Base-by-base conservation (phyloP, 1,284 basidiomycete genomes). In the Ceratobasidium sp. region DNA sequence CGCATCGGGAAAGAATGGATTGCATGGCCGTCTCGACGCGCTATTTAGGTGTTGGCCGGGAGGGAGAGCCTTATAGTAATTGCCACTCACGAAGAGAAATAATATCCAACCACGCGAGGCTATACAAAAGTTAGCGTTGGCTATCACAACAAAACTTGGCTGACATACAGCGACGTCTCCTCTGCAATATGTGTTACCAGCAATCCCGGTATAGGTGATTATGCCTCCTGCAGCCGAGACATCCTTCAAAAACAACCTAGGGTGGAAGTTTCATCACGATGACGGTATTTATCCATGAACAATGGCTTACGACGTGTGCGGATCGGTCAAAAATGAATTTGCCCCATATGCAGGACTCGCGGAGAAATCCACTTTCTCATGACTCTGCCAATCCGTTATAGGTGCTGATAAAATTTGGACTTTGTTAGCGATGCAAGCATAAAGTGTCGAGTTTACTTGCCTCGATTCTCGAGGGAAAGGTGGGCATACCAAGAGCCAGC, bases 331-430 rank as follows among this genome's bases (percentile, higher is more conserved):
- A 12, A 16, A 23, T 11, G 62, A 64, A 44, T 73, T 73, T 18
- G 64, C 72, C 18, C 72, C 72, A 21, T 51, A 64, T 1, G 72
- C 72, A n/a, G 72, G 72, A 25, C 38, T 38, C 2, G 5, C 28
- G 21, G 62, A 67, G 25, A n/a, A 73, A 40, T 60, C 48, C 18
- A 59, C 63, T 40, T 61, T 66, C 21, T 73, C 72, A 38, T 73
- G 30, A 18, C 63, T 49, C 33, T 59, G 54, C 72, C 72, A 73
- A 59, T 73, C 72, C 16, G 33, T 60, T 16, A 73, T 64, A 6
- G 60, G 64, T 3, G 54, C 63, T 62, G 23, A 48, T 21, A 21
- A 21, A n/a, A 21, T 48, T 48, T 48, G 46, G 46, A 25, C 9
- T 40, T 51, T 18, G 42, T 30, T 1, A 53, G 51, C 14, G 51